Conservation (phyloP, 1,284 basidiomycete species). For the Pyrrhoderma noxium region DNA sequence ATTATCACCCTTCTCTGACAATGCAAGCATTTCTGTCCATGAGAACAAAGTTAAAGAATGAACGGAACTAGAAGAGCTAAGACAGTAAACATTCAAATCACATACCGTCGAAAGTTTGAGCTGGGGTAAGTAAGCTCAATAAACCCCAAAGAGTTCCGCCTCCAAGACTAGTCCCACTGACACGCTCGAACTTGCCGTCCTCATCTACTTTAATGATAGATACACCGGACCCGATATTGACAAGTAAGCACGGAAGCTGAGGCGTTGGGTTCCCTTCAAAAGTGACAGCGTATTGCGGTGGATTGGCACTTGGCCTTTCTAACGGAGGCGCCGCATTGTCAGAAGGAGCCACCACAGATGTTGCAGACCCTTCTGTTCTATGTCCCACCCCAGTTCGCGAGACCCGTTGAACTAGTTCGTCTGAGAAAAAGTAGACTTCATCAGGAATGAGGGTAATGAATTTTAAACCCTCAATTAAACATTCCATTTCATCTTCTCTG, state of each 20-base stretch:
- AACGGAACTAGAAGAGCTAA: not conserved
- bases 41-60: not conserved
- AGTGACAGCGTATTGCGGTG: slow-evolving; percentile 84
- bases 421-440: slow-evolving; percentile 98
- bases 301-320: slow-evolving; percentile 87
- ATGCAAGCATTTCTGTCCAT: slow-evolving; percentile 83
- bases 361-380: slow-evolving; percentile 4
- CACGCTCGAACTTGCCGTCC: slow-evolving; percentile 91
- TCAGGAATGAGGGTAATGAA: slow-evolving; percentile 96
- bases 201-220: slow-evolving; percentile 97
- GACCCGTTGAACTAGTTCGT: slow-evolving; percentile 88
- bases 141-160: slow-evolving; percentile 99
- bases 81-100: slow-evolving; percentile 11
- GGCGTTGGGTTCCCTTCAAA: slow-evolving; percentile 78
- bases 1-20: slow-evolving; percentile 94
- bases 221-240: slow-evolving; percentile 98
- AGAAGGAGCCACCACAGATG: not conserved
- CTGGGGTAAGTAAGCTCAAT: slow-evolving; percentile 89
- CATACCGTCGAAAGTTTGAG: slow-evolving; percentile 93
- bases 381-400: slow-evolving; percentile 46
- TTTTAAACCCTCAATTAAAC: slow-evolving; percentile 92
- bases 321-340: slow-evolving; percentile 29
- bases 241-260: slow-evolving; percentile 92
- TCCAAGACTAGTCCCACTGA: slow-evolving; percentile 94
- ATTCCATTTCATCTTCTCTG: slow-evolving; percentile 98